Evolutionary conservation across 2,329 filamentous ascomycete species (phyloP), one percentile per base, ranked within the genome.

Genomic region (Xylariaceae sp.): DNA sequence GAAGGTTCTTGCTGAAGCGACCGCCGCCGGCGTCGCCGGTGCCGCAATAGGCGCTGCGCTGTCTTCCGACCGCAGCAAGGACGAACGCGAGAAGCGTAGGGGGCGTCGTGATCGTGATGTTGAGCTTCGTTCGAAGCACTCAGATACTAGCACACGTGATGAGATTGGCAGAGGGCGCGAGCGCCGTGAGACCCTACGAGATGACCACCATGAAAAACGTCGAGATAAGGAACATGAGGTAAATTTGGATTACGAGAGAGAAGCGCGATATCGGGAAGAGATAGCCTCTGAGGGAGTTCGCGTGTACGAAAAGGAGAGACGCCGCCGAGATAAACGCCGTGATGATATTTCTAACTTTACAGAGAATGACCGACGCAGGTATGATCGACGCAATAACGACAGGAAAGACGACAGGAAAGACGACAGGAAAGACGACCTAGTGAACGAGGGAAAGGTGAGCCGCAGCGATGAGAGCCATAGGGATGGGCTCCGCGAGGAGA

Each of bases 41-140:
- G 79, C 79, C 3, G 79, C 78, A 9, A 71, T 81, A 19, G 80
- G 80, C 14, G 80, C 78, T 41, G 74, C 74, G 20, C 73, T 79
- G 47, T 73, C 76, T 16, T 73, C 77, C 48, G 71, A 75, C 12
- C 69, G 67, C 46, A 66, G 66, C 46, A 66, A 56, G 37, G 64
- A 67, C 40, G 65, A 68, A 42, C 69, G 65, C 14, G 65, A 69
- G 47, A 67, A 65, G 52, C 59, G 70, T 37, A 69, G 72, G 20
- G 62, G 63, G 21, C 66, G 63, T 43, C 65, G 68, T 26, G 68
- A 71, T 46, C 71, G 73, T 20, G 71, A 72, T 46, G 69, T 68
- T 40, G 71, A 74, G 37, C 68, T 67, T 40, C 70, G 70, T 21
- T 56, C 65, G 9, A 63, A 64, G 51, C 63, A 59, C 37, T 48